Conservation (phyloP, 208 protist species). For the Trypanosoma vivax region DNA sequence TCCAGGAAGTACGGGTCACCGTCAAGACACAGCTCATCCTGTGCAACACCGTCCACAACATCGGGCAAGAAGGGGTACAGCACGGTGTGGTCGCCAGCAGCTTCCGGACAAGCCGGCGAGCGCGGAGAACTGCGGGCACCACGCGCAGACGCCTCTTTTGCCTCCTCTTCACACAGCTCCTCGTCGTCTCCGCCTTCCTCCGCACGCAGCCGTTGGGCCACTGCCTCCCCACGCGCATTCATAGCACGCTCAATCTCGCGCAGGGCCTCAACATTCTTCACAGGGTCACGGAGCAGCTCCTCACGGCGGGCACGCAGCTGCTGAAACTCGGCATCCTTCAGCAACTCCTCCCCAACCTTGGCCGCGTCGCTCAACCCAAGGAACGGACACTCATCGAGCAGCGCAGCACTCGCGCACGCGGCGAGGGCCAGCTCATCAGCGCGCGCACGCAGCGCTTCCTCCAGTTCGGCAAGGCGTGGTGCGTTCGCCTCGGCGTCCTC, state of each 20-base stretch:
- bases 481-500: not conserved
- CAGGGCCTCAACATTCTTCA: slow-evolving; percentile 18
- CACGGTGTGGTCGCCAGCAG: too few relatives aligned
- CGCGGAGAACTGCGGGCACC: not conserved
- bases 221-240: slow-evolving; percentile 12
- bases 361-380: slow-evolving; percentile 20
- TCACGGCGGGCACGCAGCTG: slow-evolving; percentile 7
- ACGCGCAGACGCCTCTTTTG: not conserved
- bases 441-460: slow-evolving; percentile 13
- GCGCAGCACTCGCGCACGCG: slow-evolving; percentile 11
- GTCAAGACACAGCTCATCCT: not conserved
- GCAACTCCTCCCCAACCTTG: not conserved
- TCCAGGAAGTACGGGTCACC: slow-evolving; percentile 1
- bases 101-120: not conserved
- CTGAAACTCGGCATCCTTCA: slow-evolving; percentile 15
- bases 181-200: not conserved
- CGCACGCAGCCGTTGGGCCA: too few relatives aligned
- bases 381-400: slow-evolving; percentile 6
- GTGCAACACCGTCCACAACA: not conserved
- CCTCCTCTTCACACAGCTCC: not conserved
- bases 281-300: slow-evolving; percentile 20
- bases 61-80: not conserved
- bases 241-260: slow-evolving; percentile 10
- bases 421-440: slow-evolving; percentile 30
- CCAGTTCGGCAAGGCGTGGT: not conserved